These are phyloP conservation scores for Boletus reticulatus DNA, from an alignment of 768 basidiomycete genomes.

Conservation along the genomic window DNA sequence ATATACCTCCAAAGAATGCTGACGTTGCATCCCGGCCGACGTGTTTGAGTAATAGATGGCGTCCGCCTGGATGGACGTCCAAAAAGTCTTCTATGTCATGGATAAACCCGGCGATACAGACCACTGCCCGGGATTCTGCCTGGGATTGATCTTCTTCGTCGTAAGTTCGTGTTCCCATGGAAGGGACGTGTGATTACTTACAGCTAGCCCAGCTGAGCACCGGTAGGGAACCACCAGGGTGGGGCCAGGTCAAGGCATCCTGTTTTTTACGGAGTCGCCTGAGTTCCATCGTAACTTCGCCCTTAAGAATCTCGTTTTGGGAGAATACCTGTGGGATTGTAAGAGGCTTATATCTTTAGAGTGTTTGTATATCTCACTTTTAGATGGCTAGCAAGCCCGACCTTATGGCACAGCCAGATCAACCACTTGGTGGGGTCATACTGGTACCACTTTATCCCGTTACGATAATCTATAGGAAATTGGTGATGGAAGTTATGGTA, in stretches of 20 bases:
- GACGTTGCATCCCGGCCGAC: constrained; percentile 2
- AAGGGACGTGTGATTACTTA: not conserved
- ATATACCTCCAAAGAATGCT: constrained; percentile 5
- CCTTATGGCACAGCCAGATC: not conserved
- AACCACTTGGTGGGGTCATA: constrained; percentile 2
- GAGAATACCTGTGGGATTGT: not conserved
- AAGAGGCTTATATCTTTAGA: not conserved
- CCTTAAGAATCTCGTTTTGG: not conserved
- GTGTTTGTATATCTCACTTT: not conserved
- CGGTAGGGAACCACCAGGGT: not conserved
- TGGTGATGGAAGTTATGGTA: constrained; percentile 6
- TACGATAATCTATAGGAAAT: not conserved
- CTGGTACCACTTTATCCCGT: not conserved
- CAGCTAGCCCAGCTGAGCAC: not conserved
- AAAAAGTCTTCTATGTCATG: not conserved
- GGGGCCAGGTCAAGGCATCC: not conserved
- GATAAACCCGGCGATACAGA: not conserved
- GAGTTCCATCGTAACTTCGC: constrained; percentile 1
- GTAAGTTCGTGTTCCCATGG: not conserved
- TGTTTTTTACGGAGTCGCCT: not conserved
- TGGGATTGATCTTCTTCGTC: not conserved
- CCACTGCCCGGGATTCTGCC: not conserved
- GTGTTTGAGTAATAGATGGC: not conserved
- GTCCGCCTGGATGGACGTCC: not conserved
- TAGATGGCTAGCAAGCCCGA: constrained; percentile 1